phyloP scores from a whole-genome alignment of 139 green algal genomes.

The Parachlorella kessleri region DNA sequence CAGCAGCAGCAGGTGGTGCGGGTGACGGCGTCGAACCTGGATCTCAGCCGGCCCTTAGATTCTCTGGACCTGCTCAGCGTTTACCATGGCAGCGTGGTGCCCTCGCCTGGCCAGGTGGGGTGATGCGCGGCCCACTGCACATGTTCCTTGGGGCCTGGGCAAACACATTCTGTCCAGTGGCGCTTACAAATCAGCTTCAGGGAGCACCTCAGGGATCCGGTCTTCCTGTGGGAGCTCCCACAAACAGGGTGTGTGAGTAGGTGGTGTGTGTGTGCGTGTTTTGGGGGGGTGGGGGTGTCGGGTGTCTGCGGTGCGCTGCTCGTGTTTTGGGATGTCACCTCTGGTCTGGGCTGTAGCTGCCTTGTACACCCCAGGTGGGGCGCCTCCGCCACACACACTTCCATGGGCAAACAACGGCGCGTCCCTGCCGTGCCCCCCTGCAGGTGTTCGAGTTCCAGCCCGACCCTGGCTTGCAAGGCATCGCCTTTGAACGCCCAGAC shows the following conservation, averaged over 20 bases:
- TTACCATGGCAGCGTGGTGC: slow-evolving; percentile 20
- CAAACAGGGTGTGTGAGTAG: too few relatives aligned
- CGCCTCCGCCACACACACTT: too few relatives aligned
- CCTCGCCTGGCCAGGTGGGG: slow-evolving; percentile 11
- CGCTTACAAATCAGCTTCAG: too few relatives aligned
- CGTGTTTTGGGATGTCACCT: too few relatives aligned
- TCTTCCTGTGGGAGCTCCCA: too few relatives aligned
- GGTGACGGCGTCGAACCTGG: slow-evolving; percentile 9
- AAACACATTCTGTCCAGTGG: too few relatives aligned
- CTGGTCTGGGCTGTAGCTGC: too few relatives aligned
- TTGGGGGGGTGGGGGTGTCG: not conserved
- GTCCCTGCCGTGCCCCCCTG: not conserved
- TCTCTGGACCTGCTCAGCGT: slow-evolving; percentile 10
- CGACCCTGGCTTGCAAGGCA: slow-evolving; percentile 43
- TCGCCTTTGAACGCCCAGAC: slow-evolving; percentile 38
- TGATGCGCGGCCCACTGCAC: not conserved
- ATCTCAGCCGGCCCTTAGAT: slow-evolving; percentile 15
- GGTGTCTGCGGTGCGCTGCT: too few relatives aligned
- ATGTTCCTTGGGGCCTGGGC: too few relatives aligned
- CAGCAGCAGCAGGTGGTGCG: slow-evolving; percentile 21
- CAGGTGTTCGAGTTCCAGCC: slow-evolving; percentile 50
- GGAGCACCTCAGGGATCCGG: too few relatives aligned
- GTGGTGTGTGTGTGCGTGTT: not conserved
- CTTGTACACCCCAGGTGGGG: too few relatives aligned
- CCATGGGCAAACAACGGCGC: not conserved